Conservation (phyloP, 1,284 basidiomycete species). For the Polyporus tsugae region DNA sequence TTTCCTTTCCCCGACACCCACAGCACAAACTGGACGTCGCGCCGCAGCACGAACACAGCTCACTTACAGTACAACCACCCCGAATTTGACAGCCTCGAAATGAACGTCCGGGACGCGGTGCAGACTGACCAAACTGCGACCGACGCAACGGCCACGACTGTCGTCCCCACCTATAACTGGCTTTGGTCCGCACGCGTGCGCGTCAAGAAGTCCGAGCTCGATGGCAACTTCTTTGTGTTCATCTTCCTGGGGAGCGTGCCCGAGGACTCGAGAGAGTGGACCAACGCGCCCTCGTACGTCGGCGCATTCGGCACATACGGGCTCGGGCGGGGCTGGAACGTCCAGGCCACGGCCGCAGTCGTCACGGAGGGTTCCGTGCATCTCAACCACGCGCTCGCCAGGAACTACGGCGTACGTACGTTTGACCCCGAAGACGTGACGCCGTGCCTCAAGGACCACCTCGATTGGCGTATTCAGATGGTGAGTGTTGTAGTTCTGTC, state of each 20-base stretch:
- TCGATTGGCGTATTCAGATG: conserved; percentile 48
- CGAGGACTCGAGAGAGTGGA: conserved; percentile 46
- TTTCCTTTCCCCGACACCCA: conserved; percentile 43
- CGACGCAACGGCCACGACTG: no score
- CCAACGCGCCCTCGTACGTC: conserved; percentile 41
- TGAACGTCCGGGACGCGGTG: conserved; percentile 40
- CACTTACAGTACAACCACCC: conserved; percentile 52
- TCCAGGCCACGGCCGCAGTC: conserved; percentile 37
- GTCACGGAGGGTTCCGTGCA: conserved; percentile 61
- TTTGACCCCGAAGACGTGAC: conserved; percentile 46
- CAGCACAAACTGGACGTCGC: conserved; percentile 42
- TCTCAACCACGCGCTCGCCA: conserved; percentile 46
- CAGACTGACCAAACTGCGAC: conserved; percentile 8
- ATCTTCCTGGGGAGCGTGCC: conserved; percentile 52
- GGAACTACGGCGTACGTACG: conserved; percentile 39
- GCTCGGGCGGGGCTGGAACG: no score
- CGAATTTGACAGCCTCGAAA: conserved; percentile 50
- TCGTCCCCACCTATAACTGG: no score
- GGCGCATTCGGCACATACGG: conserved; percentile 48
- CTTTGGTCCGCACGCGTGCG: conserved; percentile 31
- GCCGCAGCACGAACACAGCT: conserved; percentile 21
- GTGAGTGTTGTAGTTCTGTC: conserved; percentile 8
- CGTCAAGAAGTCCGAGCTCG: conserved; percentile 51
- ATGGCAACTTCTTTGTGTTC: conserved; percentile 48
- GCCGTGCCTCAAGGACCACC: conserved; percentile 48